These are phyloP conservation scores for Lentinula aciculospora DNA, from an alignment of 768 basidiomycete genomes.

Conservation along the genomic window DNA sequence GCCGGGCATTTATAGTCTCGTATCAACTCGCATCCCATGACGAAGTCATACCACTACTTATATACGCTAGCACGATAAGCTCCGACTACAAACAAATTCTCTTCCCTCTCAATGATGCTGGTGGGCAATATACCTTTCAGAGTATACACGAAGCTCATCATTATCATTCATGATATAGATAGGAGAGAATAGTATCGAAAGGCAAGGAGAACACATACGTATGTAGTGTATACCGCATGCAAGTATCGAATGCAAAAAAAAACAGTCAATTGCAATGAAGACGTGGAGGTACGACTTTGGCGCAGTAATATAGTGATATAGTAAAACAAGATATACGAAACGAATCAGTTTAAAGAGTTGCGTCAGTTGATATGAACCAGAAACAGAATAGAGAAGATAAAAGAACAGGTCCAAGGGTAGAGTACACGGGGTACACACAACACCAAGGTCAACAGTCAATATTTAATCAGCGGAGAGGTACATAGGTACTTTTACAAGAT, in stretches of 20 bases:
- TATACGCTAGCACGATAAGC: no score
- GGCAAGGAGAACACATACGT: neutral
- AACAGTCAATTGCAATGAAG: neutral
- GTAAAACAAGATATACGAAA: neutral
- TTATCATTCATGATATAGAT: neutral
- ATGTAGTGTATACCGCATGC: neutral
- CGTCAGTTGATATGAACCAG: neutral
- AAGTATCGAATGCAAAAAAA: neutral
- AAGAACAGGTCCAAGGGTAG: neutral
- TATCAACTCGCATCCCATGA: no score
- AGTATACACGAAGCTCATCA: no score
- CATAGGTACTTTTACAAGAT: constrained; percentile 4
- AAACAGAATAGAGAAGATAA: neutral
- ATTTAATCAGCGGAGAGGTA: neutral
- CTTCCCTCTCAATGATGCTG: no score
- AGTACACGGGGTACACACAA: neutral
- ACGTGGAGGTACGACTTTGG: neutral
- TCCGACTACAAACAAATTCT: no score
- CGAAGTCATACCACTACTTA: no score
- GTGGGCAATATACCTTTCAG: no score
- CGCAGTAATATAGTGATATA: neutral
- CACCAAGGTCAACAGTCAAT: neutral
- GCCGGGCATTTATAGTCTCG: no score
- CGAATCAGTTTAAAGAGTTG: neutral
- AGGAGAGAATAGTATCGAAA: neutral